Evolutionary conservation across 805 yeast genomes (phyloP), one percentile per base, ranked within the genome.

Genomic region (Ogataea nonfermentans): DNA sequence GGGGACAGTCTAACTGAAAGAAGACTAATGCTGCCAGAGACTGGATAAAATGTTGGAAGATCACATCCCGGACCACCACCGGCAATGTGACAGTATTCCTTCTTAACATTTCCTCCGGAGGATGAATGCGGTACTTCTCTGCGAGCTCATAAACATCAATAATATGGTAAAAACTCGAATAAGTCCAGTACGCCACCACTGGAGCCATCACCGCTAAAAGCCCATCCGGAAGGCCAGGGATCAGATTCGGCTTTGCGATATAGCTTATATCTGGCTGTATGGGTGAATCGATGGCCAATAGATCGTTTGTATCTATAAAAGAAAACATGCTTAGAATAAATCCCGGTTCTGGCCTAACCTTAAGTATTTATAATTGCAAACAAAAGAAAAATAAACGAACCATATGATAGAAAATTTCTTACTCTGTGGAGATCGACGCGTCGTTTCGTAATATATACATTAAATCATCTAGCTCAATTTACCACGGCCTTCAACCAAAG

Each of bases 41-140:
- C 67, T 93, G 99, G 41, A 91, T 73, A 10, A 81, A 44, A 60
- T 93, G 99, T 68, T 93, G 98, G 23, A 84, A 51, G 6, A 87
- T 53, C 32, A 93, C 99, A 49, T 90, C 96, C 44, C 76, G 67
- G 12, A 93, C 53, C 9, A 93, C 98, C 32, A 83, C 84, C 4
- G 54, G 36, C 39, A 79, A 63, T 0, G 85, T 57, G 6, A 87
- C 96, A 56, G 78, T 85, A 62, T 93, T 93, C 49, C 93, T 76
- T 35, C 74, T 59, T 23, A 70, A 53, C 41, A 88, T 87, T 59
- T 91, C 98, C 52, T 84, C 95, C 26, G 90, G 80, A 14, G 98
- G 90, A 61, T 93, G 99, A 37, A 93, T 88, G 50, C 98, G 73
- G 65, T 86, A 88, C 57, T 74, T 68, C 55, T 86, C 96, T 30